These are phyloP conservation scores for Coccomyxa sp. DNA, from an alignment of 139 green algal species.

Conservation along the genomic window DNA sequence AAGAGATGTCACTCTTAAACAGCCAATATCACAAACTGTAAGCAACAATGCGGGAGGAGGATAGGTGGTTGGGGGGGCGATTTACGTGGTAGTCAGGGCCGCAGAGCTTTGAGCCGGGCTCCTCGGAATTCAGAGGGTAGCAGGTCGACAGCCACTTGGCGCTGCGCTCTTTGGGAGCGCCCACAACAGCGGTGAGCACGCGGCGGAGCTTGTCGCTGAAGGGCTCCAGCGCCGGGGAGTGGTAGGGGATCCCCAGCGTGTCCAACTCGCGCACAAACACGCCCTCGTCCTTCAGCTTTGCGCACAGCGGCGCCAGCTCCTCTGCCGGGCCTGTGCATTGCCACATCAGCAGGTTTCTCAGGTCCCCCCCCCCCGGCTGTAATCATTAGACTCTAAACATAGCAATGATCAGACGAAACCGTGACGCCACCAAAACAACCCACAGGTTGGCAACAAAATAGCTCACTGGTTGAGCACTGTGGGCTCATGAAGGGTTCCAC, in stretches of 20 bases:
- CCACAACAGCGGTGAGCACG: background rate
- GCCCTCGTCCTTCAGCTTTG: slow-evolving; percentile 3
- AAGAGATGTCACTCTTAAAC: no score
- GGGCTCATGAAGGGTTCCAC: no score
- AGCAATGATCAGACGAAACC: no score
- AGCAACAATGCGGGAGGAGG: no score
- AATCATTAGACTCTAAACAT: no score
- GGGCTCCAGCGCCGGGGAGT: slow-evolving; percentile 6
- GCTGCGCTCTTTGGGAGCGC: background rate
- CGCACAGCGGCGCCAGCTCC: background rate
- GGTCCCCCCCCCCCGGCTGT: no score
- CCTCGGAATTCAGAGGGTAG: background rate
- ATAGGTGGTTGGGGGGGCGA: no score
- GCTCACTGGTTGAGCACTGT: no score
- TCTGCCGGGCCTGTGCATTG: background rate
- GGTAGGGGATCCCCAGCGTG: slow-evolving; percentile 2
- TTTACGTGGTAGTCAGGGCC: slow-evolving; percentile 2
- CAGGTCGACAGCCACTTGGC: background rate
- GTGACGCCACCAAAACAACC: no score
- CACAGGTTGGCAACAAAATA: no score
- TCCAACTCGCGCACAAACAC: slow-evolving; percentile 4
- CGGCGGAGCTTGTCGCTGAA: background rate
- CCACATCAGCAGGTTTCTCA: background rate
- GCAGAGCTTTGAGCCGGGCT: background rate
- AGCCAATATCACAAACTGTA: no score